Base-by-base conservation (phyloP, 805 yeast genomes). In the Candida odintsovae region DNA sequence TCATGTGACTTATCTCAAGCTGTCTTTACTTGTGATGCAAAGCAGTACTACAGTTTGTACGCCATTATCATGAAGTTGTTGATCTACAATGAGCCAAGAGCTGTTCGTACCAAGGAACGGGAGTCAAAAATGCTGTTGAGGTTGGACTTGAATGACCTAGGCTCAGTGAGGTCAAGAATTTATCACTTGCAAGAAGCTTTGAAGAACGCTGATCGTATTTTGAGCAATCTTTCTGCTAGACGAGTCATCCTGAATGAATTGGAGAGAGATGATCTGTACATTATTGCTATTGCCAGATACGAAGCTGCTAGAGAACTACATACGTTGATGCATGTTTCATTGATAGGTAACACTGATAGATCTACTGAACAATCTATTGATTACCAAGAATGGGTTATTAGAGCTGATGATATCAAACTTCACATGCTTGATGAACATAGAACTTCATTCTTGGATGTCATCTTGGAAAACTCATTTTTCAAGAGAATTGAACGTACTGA, bases 51-150 rank as follows among this genome's bases (percentile, higher is more conserved):
- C 51, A 72, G 89, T 0, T 63, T 88, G 13, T 86, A 80, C 58
- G 72, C 77, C 15, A 78, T 90, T 35, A 70, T 77, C 1, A 71
- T 78, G 55, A 81, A 83, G 45, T 66, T 90, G 40, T 58, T 92
- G 48, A 70, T 87, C 28, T 88, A 87, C 59, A 71, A 78, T 6
- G 96, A 88, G 53, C 95, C 96, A 6, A 73, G 76, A 52, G 74
- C 77, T 39, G 77, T 78, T 50, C 67, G 70, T 31, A 61, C 83
- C 38, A 72, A 74, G 31, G 83, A 85, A 45, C 74, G 76, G 33
- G 69, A 87, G 26, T 82, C 82, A 46, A 83, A 84, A 52, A 67
- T 89, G 57, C 69, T 81, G 38, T 71, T 90, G 51, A 78, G 88
- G 4, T 76, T 86, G 26, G 90, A 88, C 59, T 76, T 85, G 59